Evolutionary conservation across 306 rosid species (phyloP).

Genomic region (Quercus ilex): DNA sequence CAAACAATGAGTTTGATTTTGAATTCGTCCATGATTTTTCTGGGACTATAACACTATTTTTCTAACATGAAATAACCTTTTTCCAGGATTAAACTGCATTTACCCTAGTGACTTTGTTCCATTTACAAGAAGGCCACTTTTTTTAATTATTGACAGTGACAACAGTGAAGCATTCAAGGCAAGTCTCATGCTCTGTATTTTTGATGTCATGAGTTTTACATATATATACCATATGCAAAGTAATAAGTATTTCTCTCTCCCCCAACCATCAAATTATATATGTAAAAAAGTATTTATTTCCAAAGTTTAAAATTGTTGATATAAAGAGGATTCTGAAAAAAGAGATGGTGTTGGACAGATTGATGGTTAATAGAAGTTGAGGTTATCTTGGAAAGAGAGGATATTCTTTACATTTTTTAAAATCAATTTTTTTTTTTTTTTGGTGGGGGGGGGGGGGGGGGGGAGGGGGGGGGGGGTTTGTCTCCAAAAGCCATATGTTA

Average conservation of each 20-base stretch:
- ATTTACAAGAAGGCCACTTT: conserved; percentile 90
- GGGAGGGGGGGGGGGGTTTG: no score
- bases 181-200: conserved; percentile 28
- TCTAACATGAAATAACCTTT: conserved; percentile 26
- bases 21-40: neutral
- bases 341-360: neutral
- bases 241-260: no score
- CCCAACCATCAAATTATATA: no score
- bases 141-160: conserved; percentile 77
- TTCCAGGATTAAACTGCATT: conserved; percentile 78
- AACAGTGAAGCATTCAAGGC: conserved; percentile 87
- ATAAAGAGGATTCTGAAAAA: neutral
- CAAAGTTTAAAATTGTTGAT: neutral
- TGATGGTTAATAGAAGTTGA: neutral
- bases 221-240: conserved; percentile 2
- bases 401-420: no score
- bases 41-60: conserved; percentile 18
- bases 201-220: conserved; percentile 11
- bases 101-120: conserved; percentile 84
- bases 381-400: neutral
- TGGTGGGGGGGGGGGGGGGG: no score
- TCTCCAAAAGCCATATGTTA: no score
- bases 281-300: no score
- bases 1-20: neutral
- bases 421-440: no score